These are phyloP conservation scores for Solanum arcanum DNA, from an alignment of 257 asterid genomes.

Conservation along the genomic window DNA sequence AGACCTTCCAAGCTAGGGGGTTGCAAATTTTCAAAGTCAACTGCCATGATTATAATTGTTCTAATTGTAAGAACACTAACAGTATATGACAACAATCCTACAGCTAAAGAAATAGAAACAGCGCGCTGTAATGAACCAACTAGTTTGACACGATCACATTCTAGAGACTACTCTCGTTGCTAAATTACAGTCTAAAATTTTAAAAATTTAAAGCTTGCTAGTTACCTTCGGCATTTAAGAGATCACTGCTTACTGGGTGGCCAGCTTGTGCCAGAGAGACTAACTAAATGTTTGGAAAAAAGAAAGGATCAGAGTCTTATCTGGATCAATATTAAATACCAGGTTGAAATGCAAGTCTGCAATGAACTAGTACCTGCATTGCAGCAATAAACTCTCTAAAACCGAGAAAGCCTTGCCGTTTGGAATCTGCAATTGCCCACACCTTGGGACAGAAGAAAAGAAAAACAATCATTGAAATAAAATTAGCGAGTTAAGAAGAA, in stretches of 20 bases:
- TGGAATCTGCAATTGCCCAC: conserved; percentile 95
- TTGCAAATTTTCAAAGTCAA: conserved; percentile 64
- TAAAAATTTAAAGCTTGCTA: background rate
- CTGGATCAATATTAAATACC: background rate
- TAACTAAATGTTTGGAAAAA: conserved; percentile 30
- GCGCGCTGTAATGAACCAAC: background rate
- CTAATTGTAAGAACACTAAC: background rate
- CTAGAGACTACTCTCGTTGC: background rate
- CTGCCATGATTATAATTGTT: conserved; percentile 24
- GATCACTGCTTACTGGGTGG: conserved; percentile 39
- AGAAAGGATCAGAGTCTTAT: background rate
- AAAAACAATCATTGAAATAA: background rate
- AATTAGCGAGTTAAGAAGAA: background rate
- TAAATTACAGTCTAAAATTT: background rate
- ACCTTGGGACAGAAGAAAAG: conserved; percentile 28
- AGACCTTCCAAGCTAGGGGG: conserved; percentile 88
- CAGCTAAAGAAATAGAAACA: background rate
- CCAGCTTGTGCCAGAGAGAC: conserved; percentile 92
- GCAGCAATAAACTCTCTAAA: conserved; percentile 74
- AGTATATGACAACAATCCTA: background rate
- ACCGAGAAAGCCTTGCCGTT: conserved; percentile 91
- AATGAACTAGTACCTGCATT: conserved; percentile 59
- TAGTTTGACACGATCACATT: background rate
- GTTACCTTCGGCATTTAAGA: conserved; percentile 55
- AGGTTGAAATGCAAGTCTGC: background rate